A percentile compares a stretch with the other conserved stretches of the same genome.
These are phyloP conservation scores for Colletotrichum costaricense DNA, from an alignment of 2,329 filamentous ascomycete genomes.

Conservation along the genomic window DNA sequence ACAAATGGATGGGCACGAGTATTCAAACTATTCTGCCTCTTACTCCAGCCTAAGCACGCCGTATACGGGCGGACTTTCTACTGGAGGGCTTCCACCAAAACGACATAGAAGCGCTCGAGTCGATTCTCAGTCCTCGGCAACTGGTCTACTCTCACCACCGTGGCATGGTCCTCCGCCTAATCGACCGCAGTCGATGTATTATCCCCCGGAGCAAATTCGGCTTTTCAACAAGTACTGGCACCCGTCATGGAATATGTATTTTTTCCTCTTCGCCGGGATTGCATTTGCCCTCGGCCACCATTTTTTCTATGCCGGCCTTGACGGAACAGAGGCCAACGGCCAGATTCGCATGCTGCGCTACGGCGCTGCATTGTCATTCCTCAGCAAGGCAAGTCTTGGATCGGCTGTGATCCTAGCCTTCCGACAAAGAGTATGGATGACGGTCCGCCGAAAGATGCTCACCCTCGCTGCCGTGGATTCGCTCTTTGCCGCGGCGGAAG, in stretches of 20 bases:
- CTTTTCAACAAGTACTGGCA: constrained; percentile 46
- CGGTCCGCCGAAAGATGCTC: constrained; percentile 38
- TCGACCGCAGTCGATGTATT: constrained; percentile 18
- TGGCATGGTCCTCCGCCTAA: neutral
- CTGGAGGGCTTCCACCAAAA: constrained; percentile 5
- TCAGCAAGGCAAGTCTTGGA: constrained; percentile 48
- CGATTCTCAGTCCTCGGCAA: constrained; percentile 25
- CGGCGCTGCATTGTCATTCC: constrained; percentile 49
- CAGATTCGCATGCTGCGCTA: constrained; percentile 50
- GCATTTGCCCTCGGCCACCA: constrained; percentile 48
- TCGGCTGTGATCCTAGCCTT: constrained; percentile 45
- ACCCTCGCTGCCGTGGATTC: constrained; percentile 40
- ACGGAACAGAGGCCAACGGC: constrained; percentile 44
- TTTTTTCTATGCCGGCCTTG: constrained; percentile 46
- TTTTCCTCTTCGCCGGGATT: constrained; percentile 46
- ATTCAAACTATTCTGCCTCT: constrained; percentile 28
- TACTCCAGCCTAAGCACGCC: constrained; percentile 22
- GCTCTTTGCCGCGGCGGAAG: constrained; percentile 47
- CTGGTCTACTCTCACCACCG: constrained; percentile 26
- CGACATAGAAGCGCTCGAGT: constrained; percentile 17
- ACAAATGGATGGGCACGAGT: constrained; percentile 27
- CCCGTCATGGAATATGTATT: constrained; percentile 48
- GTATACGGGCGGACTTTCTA: constrained; percentile 12
- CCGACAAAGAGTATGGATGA: constrained; percentile 39
- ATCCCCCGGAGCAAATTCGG: constrained; percentile 18